phyloP scores from a whole-genome alignment of 352 stramenopile genomes.

The Phytophthora multivora region DNA sequence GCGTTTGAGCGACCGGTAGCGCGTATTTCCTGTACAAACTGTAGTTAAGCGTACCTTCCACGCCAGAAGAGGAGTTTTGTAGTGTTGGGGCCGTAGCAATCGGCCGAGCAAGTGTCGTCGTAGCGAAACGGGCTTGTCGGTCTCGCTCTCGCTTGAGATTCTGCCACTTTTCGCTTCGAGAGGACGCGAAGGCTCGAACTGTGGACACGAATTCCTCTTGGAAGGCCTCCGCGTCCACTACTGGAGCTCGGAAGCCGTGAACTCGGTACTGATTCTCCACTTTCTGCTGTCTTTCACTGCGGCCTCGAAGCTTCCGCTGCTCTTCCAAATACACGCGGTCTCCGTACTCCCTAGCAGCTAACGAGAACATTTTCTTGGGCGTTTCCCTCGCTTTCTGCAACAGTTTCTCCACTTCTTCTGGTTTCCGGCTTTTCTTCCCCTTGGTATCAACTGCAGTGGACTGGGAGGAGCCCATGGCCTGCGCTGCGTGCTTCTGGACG shows the following conservation, averaged over 20 bases:
- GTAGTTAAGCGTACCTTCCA: constrained; percentile 31
- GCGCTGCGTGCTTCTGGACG: constrained; percentile 39
- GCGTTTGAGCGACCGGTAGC: constrained; percentile 9
- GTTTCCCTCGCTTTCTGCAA: constrained; percentile 24
- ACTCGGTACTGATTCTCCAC: constrained; percentile 58
- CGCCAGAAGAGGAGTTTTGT: neutral
- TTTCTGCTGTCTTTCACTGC: constrained; percentile 34
- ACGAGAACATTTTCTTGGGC: constrained; percentile 56
- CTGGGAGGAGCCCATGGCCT: constrained; percentile 6
- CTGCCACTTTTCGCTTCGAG: constrained; percentile 52
- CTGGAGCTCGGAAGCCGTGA: constrained; percentile 38
- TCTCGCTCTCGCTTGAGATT: constrained; percentile 54
- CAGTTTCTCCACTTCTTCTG: constrained; percentile 18
- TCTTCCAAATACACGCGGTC: constrained; percentile 42
- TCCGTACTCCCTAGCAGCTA: constrained; percentile 60
- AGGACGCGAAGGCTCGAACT: constrained; percentile 52
- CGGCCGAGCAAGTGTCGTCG: constrained; percentile 40
- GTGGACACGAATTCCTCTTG: constrained; percentile 70
- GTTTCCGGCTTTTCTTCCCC: constrained; percentile 14
- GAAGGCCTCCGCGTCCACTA: constrained; percentile 52
- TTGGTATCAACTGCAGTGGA: too few species aligned
- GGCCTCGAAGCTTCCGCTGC: constrained; percentile 38
- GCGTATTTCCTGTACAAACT: constrained; percentile 51
- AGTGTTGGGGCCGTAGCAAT: constrained; percentile 34
- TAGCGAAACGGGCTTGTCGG: constrained; percentile 41